phyloP scores from a whole-genome alignment of 257 asterid species.

The Solanum rostratum region DNA sequence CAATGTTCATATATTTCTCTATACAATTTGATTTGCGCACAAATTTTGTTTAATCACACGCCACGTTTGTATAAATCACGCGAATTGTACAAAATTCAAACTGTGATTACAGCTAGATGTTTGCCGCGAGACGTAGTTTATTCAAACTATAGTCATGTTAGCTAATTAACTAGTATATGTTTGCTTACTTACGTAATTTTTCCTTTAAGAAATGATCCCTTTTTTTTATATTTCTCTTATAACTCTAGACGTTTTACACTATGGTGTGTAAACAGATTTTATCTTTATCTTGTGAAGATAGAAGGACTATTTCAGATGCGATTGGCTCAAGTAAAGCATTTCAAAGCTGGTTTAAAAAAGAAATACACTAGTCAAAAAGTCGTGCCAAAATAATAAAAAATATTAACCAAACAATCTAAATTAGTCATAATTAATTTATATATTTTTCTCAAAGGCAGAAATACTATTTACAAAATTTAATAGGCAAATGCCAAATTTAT shows the following conservation, averaged over 20 bases:
- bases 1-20: no score
- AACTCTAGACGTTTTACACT: background rate
- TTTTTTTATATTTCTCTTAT: background rate
- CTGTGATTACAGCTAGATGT: no score
- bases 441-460: background rate
- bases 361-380: background rate
- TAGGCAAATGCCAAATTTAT: background rate
- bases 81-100: no score
- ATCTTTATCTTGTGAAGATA: background rate
- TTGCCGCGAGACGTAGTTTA: no score
- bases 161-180: no score
- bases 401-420: background rate
- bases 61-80: no score
- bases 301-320: fast-evolving
- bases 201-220: background rate
- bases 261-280: background rate
- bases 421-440: background rate
- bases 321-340: background rate
- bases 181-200: no score
- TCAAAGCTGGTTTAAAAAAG: background rate
- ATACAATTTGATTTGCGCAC: no score
- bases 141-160: no score
- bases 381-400: background rate
- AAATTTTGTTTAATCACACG: no score
- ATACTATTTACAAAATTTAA: background rate